Conservation (phyloP, 2,329 filamentous ascomycete species). For the Scopulariopsis brevicaulis region DNA sequence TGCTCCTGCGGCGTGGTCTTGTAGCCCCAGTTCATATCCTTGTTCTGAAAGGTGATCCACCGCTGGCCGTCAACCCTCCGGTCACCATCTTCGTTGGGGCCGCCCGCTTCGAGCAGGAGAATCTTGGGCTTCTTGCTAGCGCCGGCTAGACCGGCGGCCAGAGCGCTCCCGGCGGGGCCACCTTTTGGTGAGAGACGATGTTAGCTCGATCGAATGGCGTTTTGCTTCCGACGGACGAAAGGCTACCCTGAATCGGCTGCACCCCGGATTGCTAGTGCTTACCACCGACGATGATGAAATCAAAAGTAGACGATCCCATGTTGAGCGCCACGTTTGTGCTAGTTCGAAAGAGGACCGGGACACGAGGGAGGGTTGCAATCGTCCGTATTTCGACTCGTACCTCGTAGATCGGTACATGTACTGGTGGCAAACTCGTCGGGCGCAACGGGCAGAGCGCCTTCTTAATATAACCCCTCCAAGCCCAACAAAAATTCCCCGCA, state of each 20-base stretch:
- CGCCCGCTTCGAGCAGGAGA: slow-evolving; percentile 50
- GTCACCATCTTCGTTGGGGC: slow-evolving; percentile 29
- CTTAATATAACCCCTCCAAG: too few relatives aligned
- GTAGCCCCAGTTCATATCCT: slow-evolving; percentile 40
- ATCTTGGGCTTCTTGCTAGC: slow-evolving; percentile 29
- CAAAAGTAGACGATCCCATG: slow-evolving; percentile 9
- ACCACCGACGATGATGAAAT: slow-evolving; percentile 23
- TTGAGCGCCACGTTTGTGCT: not conserved
- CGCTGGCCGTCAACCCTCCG: slow-evolving; percentile 42
- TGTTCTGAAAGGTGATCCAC: slow-evolving; percentile 36
- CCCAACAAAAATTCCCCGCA: too few relatives aligned
- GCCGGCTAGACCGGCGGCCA: slow-evolving; percentile 40
- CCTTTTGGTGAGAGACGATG: slow-evolving; percentile 20
- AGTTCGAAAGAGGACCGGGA: not conserved
- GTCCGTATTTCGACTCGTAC: too few relatives aligned
- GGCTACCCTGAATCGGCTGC: not conserved
- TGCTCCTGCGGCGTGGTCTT: slow-evolving; percentile 33
- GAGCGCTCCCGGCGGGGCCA: slow-evolving; percentile 46
- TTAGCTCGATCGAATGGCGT: not conserved
- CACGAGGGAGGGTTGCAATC: too few relatives aligned
- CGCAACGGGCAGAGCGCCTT: too few relatives aligned
- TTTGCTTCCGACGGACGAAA: not conserved
- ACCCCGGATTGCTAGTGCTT: slow-evolving; percentile 5
- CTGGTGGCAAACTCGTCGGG: too few relatives aligned
- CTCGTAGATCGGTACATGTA: too few relatives aligned